Evolutionary conservation across 495 filamentous ascomycete species (phyloP).

Genomic region (Aspergillus panamensis): DNA sequence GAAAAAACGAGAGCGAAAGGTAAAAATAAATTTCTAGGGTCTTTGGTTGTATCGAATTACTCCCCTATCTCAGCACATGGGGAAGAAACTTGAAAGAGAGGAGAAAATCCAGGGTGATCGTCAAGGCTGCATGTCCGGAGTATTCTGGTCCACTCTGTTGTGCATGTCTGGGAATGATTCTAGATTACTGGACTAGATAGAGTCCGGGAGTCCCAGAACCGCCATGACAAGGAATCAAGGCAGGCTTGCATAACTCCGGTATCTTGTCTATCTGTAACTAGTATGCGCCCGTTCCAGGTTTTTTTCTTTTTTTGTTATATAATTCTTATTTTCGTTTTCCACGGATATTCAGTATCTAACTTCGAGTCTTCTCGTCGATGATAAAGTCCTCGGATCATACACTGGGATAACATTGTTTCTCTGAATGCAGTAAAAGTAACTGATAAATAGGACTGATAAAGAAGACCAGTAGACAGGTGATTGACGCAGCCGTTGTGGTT

Average conservation of each 20-base stretch:
- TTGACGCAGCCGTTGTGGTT: neutral
- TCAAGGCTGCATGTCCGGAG: conserved; percentile 21
- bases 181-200: conserved; percentile 19
- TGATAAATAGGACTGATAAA: neutral
- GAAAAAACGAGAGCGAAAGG: neutral
- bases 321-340: conserved; percentile 1
- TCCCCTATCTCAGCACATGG: conserved; percentile 12
- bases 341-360: neutral
- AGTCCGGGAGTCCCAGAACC: conserved; percentile 9
- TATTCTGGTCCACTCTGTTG: conserved; percentile 18
- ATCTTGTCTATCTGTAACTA: conserved; percentile 10
- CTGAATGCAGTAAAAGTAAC: neutral
- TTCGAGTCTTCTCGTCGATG: neutral
- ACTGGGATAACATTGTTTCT: neutral
- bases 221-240: conserved; percentile 17
- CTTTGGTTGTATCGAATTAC: neutral
- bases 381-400: neutral
- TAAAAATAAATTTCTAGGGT: neutral
- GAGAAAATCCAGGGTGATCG: conserved; percentile 17
- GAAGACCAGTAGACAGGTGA: neutral
- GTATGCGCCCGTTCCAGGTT: conserved; percentile 13
- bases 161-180: conserved; percentile 17
- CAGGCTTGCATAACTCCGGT: conserved; percentile 15
- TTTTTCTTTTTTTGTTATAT: conserved; percentile 8
- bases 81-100: neutral